Base-by-base conservation (phyloP, 495 filamentous ascomycete species). In the Penicillium egyptiacum region DNA sequence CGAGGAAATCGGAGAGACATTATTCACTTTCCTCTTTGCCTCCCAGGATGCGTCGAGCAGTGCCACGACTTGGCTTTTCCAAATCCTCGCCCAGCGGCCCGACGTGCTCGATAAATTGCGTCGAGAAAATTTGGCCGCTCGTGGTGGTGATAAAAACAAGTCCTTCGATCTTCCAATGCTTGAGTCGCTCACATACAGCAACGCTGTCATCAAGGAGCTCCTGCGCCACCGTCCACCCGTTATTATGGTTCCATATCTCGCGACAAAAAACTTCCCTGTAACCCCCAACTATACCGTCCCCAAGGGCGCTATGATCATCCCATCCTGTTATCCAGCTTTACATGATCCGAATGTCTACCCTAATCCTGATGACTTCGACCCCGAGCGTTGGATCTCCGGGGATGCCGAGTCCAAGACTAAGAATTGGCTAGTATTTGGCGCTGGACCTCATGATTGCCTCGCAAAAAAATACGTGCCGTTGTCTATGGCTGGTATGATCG, bases 21-120 rank as follows among this genome's bases (percentile, higher is more conserved):
- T 98, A 46, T 94, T 96, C 77, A 96, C 93, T 37, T 96, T 98
- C 79, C 83, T 98, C 40, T 98, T 98, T 72, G 93, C 93, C 39
- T 93, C 89, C 28, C 93, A 98, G 74, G 93, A 98, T 66, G 93
- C 93, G 33, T 92, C 92, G 23, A 91, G 86, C 73, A 93, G 89
- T 63, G 91, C 93, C 33, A 83, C 83, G 51, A 96, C 91, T 37
- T 96, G 92, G 89, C 75, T 96, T 23, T 94, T 96, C 80, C 93
- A 98, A 68, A 82, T 88, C 59, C 81, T 92, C 69, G 93, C 93
- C 23, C 89, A 98, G 65, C 83, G 91, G 57, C 92, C 92, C 2
- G 92, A 98, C 56, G 79, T 93, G 20, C 80, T 96, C 33, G 86
- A 88, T 57, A 84, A 83, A 56, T 77, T 98, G 9, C 88, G 93